Evolutionary conservation across 2,329 filamentous ascomycete species (phyloP), one percentile per base, ranked within the genome.

Genomic region (Aspergillus alliaceus): DNA sequence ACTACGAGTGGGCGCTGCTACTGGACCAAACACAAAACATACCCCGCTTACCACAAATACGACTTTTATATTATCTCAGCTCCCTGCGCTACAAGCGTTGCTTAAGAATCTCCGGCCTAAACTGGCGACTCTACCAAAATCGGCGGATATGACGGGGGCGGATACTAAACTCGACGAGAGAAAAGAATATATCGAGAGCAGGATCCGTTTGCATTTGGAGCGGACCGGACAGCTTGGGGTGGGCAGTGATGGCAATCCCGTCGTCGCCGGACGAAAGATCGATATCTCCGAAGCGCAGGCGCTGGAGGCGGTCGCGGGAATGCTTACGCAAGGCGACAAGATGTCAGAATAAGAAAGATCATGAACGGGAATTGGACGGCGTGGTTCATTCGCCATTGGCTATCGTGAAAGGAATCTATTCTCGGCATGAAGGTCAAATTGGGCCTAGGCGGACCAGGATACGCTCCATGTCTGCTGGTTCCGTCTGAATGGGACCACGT

Each of bases 111-210:
- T 96, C 34, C 80, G 87, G 59, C 86, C 90, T 0, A 86, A 88
- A 58, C 76, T 96, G 27, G 73, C 74, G 5, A 71, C 73, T 6
- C 61, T 85, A 52, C 69, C 72, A 2, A 64, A 62, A 22, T 65
- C 71, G 1, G 68, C 74, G 3, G 70, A 72, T 27, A 73, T 73
- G 3, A 69, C 71, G 29, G 72, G 77, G 57, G 66, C 66, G 48
- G 73, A 80, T 60, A 82, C 82, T 46, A 90, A 86, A 78, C 83
- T 87, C 37, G 83, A 86, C 53, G 87, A 95, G 71, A 81, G 93
- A 59, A 82, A 88, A 56, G 84, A 89, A 63, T 98, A 98, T 71
- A 87, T 98, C 49, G 93, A 97, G 75, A 83, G 84, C 53, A 87
- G 92, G 67, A 90, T 90, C 51, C 81, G 86, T 64, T 82, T 89